Conservation (phyloP, 495 filamentous ascomycete genomes). For the Aspergillus olivimuriae region DNA sequence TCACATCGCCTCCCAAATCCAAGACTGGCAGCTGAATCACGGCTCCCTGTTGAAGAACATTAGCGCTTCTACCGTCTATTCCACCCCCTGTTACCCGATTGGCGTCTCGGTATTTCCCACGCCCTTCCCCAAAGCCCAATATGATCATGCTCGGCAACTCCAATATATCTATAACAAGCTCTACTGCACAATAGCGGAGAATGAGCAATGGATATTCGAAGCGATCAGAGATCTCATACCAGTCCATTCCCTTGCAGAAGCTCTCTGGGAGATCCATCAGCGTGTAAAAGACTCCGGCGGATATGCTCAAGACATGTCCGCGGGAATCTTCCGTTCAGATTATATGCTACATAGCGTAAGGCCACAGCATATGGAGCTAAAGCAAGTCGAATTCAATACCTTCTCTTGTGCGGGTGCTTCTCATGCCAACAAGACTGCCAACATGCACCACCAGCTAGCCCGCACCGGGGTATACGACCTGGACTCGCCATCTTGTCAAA, state of each 20-base stretch:
- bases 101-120: constrained; percentile 79
- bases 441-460: constrained; percentile 50
- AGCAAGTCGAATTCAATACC: constrained; percentile 91
- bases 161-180: constrained; percentile 74
- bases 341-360: constrained; percentile 67
- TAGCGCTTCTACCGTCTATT: constrained; percentile 45
- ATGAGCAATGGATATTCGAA: constrained; percentile 61
- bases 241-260: constrained; percentile 60
- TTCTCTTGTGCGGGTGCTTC: constrained; percentile 72
- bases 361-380: constrained; percentile 39
- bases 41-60: constrained; percentile 68
- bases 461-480: constrained; percentile 14
- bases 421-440: constrained; percentile 56
- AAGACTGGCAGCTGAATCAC: constrained; percentile 80
- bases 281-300: constrained; percentile 61
- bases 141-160: constrained; percentile 59
- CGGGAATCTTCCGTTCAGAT: constrained; percentile 82
- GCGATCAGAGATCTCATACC: constrained; percentile 40
- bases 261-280: constrained; percentile 71
- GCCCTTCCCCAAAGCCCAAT: constrained; percentile 64
- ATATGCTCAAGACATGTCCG: constrained; percentile 51
- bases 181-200: constrained; percentile 68
- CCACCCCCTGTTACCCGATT: constrained; percentile 61
- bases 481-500: constrained; percentile 19
- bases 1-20: constrained; percentile 48